Evolutionary conservation across 2,329 filamentous ascomycete genomes (phyloP).

Genomic region (Harringtonia aguacate): DNA sequence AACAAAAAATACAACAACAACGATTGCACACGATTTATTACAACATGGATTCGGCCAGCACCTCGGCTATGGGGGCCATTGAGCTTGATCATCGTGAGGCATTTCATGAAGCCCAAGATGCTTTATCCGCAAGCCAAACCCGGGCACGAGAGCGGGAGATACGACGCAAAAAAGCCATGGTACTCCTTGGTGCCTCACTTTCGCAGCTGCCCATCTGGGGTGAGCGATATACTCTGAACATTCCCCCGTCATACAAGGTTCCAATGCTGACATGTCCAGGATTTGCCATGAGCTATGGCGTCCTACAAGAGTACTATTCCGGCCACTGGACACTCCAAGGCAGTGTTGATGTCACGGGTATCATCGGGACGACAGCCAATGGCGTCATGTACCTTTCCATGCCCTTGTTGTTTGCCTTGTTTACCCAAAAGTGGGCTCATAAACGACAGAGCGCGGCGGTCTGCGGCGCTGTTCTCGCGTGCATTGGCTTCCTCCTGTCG

Average conservation of each 20-base stretch:
- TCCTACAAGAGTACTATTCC: conserved; percentile 3
- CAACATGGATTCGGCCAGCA: no score
- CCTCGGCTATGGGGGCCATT: no score
- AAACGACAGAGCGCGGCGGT: neutral
- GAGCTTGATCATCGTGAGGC: no score
- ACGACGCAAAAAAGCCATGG: neutral
- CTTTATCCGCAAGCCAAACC: no score
- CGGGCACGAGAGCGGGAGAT: neutral
- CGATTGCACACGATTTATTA: no score
- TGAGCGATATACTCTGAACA: neutral
- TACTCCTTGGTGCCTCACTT: neutral
- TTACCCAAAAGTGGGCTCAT: neutral
- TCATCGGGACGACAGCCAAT: conserved; percentile 5
- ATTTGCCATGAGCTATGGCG: conserved; percentile 4
- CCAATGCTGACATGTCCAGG: neutral
- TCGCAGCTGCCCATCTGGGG: conserved; percentile 4
- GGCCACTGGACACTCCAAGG: neutral
- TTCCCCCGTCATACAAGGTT: neutral
- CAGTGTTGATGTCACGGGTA: neutral
- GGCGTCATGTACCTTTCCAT: conserved; percentile 6
- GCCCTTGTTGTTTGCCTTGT: conserved; percentile 4
- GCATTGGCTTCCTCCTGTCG: neutral
- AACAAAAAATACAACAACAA: no score
- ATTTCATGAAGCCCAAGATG: no score
- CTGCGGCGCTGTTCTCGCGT: neutral